Evolutionary conservation across 352 stramenopile genomes (phyloP), one percentile per base, ranked within the genome.

Genomic region (Blastocystis sp.): DNA sequence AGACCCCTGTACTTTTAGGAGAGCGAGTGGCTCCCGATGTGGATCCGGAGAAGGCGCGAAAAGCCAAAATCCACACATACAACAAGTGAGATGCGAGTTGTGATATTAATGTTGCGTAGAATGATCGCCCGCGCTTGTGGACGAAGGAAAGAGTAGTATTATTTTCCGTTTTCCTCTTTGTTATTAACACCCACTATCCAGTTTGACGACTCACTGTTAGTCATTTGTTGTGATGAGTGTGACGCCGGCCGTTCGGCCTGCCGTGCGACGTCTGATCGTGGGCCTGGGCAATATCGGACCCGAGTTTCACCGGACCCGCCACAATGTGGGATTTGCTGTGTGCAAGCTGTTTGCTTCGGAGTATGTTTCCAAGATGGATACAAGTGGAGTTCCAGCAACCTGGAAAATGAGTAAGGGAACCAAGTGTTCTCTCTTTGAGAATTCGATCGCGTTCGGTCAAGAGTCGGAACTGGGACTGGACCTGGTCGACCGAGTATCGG

Each of bases 321-420:
- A 85, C 18, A 85, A 85, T 75, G 63, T 85, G 21, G 75, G 75
- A 42, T 85, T 85, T 40, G 75, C 51, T 24, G 57, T 85, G 6
- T 85, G 75, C 38, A 85, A 54, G 44, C 24, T 72, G 42, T 85
- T 85, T 85, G 57, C 42, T 36, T 51, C 64, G 38, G 75, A 85
- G 24, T 85, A 85, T 61, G 49, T 85, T 36, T 27, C 57, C 4
- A 72, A 76, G 18, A 85, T 85, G 75, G 36, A 51, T 6, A 49
- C 69, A 6, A 32, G 27, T 21, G 69, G 48, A 38, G 16, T 36
- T 8, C 29, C 38, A 18, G 14, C 16, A 14, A 46, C 76, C 46
- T 85, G 57, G 63, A 85, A 75, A 65, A 6, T 76, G 49, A 36
- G 29, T 14, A 85, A 85, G 48, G 69, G 34, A 36, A 48, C 27